Evolutionary conservation across 305 asterid genomes (phyloP).

Genomic region (Fraxinus baroniana): DNA sequence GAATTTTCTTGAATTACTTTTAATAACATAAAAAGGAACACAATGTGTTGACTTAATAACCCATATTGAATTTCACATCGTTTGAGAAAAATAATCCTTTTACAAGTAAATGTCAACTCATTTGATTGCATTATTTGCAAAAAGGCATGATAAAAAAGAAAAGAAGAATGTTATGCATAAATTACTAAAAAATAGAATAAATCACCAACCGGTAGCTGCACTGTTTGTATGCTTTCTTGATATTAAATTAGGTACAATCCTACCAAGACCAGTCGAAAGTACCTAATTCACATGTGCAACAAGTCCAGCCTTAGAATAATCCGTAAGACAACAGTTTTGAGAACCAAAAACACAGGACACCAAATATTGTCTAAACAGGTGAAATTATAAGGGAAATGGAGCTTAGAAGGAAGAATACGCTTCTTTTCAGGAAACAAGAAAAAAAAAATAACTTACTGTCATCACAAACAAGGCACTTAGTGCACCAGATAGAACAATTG

Average conservation of each 20-base stretch:
- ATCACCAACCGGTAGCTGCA: constrained; percentile 77
- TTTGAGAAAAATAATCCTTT: background rate
- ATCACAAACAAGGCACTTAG: constrained; percentile 93
- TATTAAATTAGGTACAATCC: constrained; percentile 95
- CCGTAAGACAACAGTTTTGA: constrained; percentile 5
- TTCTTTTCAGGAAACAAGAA: constrained; percentile 8
- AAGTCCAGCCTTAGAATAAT: constrained; percentile 17
- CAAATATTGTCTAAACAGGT: background rate
- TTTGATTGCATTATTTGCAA: background rate
- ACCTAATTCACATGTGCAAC: constrained; percentile 43
- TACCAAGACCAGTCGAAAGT: constrained; percentile 91
- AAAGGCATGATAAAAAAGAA: background rate
- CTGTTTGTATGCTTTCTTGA: constrained; percentile 98
- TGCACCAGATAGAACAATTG: constrained; percentile 92
- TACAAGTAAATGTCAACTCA: background rate
- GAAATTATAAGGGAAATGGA: background rate
- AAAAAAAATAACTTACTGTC: constrained; percentile 61
- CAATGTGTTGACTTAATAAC: too few relatives aligned
- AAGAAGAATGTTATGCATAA: background rate
- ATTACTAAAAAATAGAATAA: background rate
- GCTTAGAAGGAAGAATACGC: background rate
- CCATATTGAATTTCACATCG: background rate
- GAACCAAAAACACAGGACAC: background rate
- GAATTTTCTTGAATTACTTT: background rate
- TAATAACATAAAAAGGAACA: too few relatives aligned